A percentile compares a stretch with the other conserved stretches of the same genome.
Conservation (phyloP, 2,329 filamentous ascomycete species). For the Chaetomium globosum region DNA sequence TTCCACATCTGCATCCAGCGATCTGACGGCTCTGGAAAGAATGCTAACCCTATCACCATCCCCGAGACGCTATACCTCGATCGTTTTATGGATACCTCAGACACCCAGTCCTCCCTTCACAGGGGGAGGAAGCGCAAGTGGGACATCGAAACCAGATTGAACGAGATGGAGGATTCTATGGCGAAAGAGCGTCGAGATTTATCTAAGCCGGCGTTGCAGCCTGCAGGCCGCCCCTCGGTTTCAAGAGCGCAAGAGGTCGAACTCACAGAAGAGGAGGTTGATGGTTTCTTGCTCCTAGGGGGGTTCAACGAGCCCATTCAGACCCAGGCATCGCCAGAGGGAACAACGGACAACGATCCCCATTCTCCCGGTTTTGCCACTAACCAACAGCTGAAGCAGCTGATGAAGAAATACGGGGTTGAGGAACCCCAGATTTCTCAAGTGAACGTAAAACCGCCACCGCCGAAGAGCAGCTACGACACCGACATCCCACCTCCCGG, state of each 20-base stretch:
- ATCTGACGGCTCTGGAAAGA: conserved; percentile 73
- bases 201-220: conserved; percentile 1
- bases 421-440: neutral
- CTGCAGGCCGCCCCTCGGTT: neutral
- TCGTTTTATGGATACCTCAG: conserved; percentile 75
- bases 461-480: neutral
- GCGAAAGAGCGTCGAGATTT: conserved; percentile 9
- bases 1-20: conserved; percentile 89
- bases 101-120: conserved; percentile 62
- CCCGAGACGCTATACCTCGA: conserved; percentile 83
- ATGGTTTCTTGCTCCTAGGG: conserved; percentile 22
- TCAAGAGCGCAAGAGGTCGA: neutral
- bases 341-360: too few species aligned
- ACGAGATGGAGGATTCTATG: conserved; percentile 23
- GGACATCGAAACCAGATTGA: conserved; percentile 54
- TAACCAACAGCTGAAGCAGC: conserved; percentile 12
- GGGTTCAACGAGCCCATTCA: neutral
- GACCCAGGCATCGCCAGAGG: neutral
- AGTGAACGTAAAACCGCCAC: neutral
- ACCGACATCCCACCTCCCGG: neutral
- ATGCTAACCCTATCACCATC: conserved; percentile 76
- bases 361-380: neutral
- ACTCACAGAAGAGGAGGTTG: conserved; percentile 24
- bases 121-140: conserved; percentile 69
- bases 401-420: conserved; percentile 20